phyloP scores from a whole-genome alignment of 495 filamentous ascomycete genomes.

The Penicillium fimorum region DNA sequence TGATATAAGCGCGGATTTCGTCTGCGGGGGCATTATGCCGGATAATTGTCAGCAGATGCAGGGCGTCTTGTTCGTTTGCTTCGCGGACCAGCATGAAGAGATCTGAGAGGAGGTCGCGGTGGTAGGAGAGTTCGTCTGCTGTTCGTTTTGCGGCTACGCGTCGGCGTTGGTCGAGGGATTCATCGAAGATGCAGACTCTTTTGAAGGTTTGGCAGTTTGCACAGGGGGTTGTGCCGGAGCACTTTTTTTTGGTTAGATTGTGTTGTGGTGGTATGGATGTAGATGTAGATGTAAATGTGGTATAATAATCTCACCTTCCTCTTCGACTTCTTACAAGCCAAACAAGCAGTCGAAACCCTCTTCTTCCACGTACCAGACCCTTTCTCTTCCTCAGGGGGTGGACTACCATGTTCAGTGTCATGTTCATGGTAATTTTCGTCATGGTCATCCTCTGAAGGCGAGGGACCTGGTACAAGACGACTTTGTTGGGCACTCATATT shows the following conservation, averaged over 20 bases:
- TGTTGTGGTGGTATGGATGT: not conserved
- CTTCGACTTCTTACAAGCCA: slow-evolving; percentile 50
- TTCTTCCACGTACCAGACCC: slow-evolving; percentile 34
- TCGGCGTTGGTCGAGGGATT: slow-evolving; percentile 48
- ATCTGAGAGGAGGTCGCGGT: slow-evolving; percentile 43
- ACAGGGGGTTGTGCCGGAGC: slow-evolving; percentile 43
- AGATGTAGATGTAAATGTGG: not conserved
- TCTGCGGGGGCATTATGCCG: slow-evolving; percentile 34
- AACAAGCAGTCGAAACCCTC: slow-evolving; percentile 47
- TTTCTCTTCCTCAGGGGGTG: not conserved
- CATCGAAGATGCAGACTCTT: slow-evolving; percentile 46
- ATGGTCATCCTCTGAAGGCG: slow-evolving; percentile 24
- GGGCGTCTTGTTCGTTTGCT: slow-evolving; percentile 31
- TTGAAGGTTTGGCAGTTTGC: slow-evolving; percentile 43
- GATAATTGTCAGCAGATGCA: slow-evolving; percentile 37
- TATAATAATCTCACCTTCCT: slow-evolving; percentile 33
- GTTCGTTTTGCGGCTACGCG: slow-evolving; percentile 50
- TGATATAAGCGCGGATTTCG: slow-evolving; percentile 39
- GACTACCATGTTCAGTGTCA: slow-evolving; percentile 17
- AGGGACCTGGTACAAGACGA: slow-evolving; percentile 30
- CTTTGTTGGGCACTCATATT: slow-evolving; percentile 33
- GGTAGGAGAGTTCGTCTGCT: slow-evolving; percentile 44
- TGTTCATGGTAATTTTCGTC: not conserved
- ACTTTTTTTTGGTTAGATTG: slow-evolving; percentile 22
- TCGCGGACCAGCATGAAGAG: slow-evolving; percentile 40